Conservation (phyloP, 306 rosid species). For the Prunus padus region DNA sequence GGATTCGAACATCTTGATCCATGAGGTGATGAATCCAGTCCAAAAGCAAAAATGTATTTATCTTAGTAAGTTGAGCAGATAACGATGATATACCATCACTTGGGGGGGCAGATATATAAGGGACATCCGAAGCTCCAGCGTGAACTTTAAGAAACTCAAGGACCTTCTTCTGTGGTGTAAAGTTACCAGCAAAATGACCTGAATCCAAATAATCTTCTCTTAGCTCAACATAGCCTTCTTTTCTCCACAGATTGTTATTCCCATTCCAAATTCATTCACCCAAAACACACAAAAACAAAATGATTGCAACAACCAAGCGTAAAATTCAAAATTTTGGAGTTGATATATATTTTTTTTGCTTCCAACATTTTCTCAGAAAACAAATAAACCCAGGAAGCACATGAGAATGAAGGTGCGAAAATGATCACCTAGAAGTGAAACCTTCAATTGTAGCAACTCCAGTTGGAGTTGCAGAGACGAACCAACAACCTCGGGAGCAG, state of each 20-base stretch:
- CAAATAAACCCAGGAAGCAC: background rate
- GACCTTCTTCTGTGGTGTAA: constrained; percentile 14
- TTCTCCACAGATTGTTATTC: constrained; percentile 35
- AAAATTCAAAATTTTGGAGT: background rate
- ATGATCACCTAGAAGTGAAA: constrained; percentile 21
- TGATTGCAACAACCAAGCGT: background rate
- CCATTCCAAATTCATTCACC: background rate
- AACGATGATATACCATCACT: constrained; percentile 44
- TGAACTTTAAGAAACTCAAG: constrained; percentile 38
- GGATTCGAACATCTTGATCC: background rate
- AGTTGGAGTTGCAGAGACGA: constrained; percentile 6
- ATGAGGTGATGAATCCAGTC: constrained; percentile 52
- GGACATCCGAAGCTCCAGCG: constrained; percentile 58
- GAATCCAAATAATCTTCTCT: constrained; percentile 44
- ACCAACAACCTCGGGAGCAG: constrained; percentile 1
- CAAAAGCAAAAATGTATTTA: constrained; percentile 60
- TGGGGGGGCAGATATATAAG: constrained; percentile 60
- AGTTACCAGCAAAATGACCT: constrained; percentile 35
- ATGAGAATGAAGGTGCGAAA: background rate
- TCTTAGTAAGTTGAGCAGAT: constrained; percentile 46
- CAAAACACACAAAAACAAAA: background rate
- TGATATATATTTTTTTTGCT: background rate
- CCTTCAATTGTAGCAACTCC: constrained; percentile 18
- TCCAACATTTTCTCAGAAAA: background rate
- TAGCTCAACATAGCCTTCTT: constrained; percentile 50